These are phyloP conservation scores for Ploettnerulaceae sp. DNA, from an alignment of 2,329 filamentous ascomycete species.

Conservation along the genomic window DNA sequence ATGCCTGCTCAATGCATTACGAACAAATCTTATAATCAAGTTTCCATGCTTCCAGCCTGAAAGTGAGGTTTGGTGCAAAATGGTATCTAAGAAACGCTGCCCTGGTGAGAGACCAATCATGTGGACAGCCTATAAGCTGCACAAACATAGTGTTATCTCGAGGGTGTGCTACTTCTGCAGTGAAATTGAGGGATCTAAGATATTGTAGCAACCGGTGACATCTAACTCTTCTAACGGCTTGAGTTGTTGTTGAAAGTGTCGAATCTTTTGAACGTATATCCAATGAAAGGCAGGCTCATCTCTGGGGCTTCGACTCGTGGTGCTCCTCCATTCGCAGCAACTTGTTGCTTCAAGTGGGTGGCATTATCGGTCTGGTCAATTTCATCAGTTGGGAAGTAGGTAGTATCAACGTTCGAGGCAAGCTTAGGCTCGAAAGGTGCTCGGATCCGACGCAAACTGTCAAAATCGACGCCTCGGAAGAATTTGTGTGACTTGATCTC, in stretches of 20 bases:
- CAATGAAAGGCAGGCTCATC: constrained; percentile 93
- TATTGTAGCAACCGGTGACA: too few relatives aligned
- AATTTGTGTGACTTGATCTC: constrained; percentile 94
- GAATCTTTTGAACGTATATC: constrained; percentile 97
- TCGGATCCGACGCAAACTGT: constrained; percentile 84
- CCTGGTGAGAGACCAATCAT: not conserved
- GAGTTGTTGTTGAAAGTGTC: constrained; percentile 44
- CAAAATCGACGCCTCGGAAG: constrained; percentile 95
- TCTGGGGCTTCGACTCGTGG: constrained; percentile 76
- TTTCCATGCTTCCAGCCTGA: constrained; percentile 13
- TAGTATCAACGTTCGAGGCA: constrained; percentile 89
- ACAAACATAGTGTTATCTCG: not conserved
- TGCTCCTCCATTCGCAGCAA: constrained; percentile 50
- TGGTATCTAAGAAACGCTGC: constrained; percentile 20
- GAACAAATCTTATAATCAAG: constrained; percentile 10
- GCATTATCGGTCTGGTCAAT: constrained; percentile 95
- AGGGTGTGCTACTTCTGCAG: not conserved
- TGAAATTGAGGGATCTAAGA: too few relatives aligned
- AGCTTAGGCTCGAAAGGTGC: constrained; percentile 95
- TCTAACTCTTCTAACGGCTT: constrained; percentile 3
- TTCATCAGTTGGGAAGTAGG: constrained; percentile 98
- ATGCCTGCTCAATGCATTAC: constrained; percentile 6
- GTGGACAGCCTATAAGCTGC: not conserved
- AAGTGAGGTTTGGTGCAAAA: constrained; percentile 20
- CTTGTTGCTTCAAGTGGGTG: constrained; percentile 70